These are phyloP conservation scores for Oemleria cerasiformis DNA, from an alignment of 306 rosid species.

Conservation along the genomic window DNA sequence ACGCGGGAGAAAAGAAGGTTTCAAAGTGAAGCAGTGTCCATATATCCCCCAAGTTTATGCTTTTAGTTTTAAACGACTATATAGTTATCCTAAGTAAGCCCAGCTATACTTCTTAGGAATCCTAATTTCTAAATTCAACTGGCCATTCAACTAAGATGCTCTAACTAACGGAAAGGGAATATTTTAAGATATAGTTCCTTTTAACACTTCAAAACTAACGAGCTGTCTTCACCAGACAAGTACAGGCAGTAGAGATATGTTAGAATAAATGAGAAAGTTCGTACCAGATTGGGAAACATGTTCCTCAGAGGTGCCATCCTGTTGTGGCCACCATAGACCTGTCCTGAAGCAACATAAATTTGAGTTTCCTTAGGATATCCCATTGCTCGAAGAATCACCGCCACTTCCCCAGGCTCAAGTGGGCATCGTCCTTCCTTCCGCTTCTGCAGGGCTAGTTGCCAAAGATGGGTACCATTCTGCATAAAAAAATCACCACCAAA, in stretches of 20 bases:
- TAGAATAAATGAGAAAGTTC: background rate
- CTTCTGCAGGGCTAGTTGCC: conserved; percentile 98
- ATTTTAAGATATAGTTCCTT: background rate
- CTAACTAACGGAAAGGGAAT: background rate
- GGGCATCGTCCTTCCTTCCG: conserved; percentile 99
- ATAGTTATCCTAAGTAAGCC: background rate
- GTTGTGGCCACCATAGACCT: conserved; percentile 98
- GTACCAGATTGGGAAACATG: conserved; percentile 93
- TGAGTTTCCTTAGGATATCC: conserved; percentile 98
- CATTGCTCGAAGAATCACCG: conserved; percentile 96
- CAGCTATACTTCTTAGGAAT: background rate
- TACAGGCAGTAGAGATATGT: background rate
- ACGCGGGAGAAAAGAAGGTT: conserved; percentile 5
- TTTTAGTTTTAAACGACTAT: background rate
- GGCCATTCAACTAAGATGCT: background rate
- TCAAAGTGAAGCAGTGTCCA: background rate
- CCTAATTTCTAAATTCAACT: background rate
- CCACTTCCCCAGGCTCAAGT: conserved; percentile 98
- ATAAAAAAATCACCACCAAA: conserved; percentile 28
- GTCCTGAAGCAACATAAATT: conserved; percentile 98
- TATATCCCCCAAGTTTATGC: background rate
- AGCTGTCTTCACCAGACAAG: conserved; percentile 1
- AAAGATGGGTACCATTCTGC: conserved; percentile 99
- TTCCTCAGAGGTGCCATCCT: conserved; percentile 96
- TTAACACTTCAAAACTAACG: background rate